phyloP scores from a whole-genome alignment of 805 yeast species.

The Candida michaelii region DNA sequence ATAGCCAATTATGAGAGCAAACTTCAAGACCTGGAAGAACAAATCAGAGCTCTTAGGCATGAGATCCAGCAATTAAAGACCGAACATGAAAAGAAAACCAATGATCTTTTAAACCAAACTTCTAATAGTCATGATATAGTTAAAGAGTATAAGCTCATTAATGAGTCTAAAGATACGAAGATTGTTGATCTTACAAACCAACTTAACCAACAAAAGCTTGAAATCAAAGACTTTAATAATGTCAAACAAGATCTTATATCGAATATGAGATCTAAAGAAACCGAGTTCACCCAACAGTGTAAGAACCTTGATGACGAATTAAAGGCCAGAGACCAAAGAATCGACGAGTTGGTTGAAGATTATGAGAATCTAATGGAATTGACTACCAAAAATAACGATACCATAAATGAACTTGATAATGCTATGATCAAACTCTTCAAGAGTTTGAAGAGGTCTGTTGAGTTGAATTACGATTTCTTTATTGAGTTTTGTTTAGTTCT shows the following conservation, averaged over 20 bases:
- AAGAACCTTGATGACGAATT: conserved; percentile 50
- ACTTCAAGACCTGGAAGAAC: background rate
- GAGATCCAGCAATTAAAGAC: conserved; percentile 12
- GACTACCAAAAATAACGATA: conserved; percentile 26
- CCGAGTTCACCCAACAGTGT: conserved; percentile 56
- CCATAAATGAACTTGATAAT: conserved; percentile 25
- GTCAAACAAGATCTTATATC: conserved; percentile 66
- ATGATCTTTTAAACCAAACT: conserved; percentile 6
- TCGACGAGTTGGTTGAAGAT: conserved; percentile 48
- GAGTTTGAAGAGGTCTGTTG: conserved; percentile 17
- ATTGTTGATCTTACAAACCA: conserved; percentile 9
- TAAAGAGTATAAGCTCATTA: conserved; percentile 10
- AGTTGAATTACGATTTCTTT: conserved; percentile 29
- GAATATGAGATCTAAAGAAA: conserved; percentile 65
- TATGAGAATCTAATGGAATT: conserved; percentile 45
- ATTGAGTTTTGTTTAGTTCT: conserved; percentile 54
- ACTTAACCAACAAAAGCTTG: conserved; percentile 11
- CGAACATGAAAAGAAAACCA: background rate
- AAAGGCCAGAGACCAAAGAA: conserved; percentile 38
- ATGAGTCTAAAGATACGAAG: conserved; percentile 11
- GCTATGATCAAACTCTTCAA: conserved; percentile 18
- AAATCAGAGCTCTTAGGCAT: conserved; percentile 9
- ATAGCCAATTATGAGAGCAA: no score
- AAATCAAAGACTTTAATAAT: conserved; percentile 22
- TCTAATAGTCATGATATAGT: background rate